phyloP scores from a whole-genome alignment of 148 eudicot genomes.

The Polygonum maritimum region DNA sequence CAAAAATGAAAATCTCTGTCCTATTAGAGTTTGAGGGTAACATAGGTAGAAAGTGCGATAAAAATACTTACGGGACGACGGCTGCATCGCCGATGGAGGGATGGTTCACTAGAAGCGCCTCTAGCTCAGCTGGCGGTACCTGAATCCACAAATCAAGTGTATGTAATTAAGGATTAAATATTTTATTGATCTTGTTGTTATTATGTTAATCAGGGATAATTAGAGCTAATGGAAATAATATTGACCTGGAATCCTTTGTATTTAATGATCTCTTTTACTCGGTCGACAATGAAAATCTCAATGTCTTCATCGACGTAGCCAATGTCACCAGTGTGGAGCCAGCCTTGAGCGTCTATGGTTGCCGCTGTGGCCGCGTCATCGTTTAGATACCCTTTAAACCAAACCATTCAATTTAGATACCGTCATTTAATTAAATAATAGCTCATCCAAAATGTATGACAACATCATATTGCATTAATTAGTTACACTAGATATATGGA shows the following conservation, averaged over 20 bases:
- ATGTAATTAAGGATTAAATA: not conserved
- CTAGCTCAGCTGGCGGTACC: constrained; percentile 89
- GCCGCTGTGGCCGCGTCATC: constrained; percentile 63
- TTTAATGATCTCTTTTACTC: constrained; percentile 81
- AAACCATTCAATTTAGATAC: not conserved
- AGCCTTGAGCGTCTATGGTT: constrained; percentile 67
- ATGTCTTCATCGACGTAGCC: constrained; percentile 81
- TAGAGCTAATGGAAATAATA: not conserved
- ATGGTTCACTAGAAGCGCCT: constrained; percentile 61
- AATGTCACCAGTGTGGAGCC: constrained; percentile 88
- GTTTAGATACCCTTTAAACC: constrained; percentile 56
- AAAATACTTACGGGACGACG: constrained; percentile 71
- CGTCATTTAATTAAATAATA: not conserved
- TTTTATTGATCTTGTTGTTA: not conserved
- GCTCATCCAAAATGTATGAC: not conserved
- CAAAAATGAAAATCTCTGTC: too few species aligned
- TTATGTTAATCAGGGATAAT: not conserved
- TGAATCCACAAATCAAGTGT: constrained; percentile 4
- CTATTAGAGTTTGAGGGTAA: too few species aligned
- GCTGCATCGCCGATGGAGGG: constrained; percentile 73
- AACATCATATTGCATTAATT: not conserved
- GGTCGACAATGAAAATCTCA: constrained; percentile 76
- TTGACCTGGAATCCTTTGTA: constrained; percentile 81
- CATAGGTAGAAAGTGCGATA: not conserved
- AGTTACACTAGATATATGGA: not conserved